Conservation (phyloP, 176 grass and related monocot species). For the Carex pumila region DNA sequence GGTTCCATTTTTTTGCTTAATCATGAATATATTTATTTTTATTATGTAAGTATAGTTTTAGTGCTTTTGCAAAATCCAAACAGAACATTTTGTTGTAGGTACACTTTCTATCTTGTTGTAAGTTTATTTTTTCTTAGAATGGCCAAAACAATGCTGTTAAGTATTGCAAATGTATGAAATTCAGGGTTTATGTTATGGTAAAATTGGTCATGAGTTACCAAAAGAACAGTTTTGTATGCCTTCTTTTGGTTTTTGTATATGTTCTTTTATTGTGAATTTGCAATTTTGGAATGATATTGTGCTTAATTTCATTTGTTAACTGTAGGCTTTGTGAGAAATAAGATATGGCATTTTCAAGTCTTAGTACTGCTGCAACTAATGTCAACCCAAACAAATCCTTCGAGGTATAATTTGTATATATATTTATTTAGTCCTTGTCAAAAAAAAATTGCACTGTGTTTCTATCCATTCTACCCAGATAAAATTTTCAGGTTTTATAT, state of each 20-base stretch:
- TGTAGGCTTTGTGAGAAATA: background rate
- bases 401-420: background rate
- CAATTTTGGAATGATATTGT: background rate
- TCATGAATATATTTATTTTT: background rate
- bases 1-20: background rate
- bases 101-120: background rate
- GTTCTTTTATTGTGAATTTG: background rate
- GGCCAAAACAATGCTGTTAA: background rate
- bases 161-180: background rate
- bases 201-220: background rate
- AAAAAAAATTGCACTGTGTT: background rate
- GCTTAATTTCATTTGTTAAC: background rate
- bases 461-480: background rate
- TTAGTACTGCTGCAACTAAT: background rate
- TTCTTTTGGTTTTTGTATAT: background rate
- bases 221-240: background rate
- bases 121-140: background rate
- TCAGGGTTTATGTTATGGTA: background rate
- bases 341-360: conserved; percentile 7
- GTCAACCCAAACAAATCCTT: conserved; percentile 17
- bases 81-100: background rate
- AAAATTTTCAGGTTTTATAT: background rate
- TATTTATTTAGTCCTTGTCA: background rate
- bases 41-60: background rate
- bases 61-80: background rate